These are phyloP conservation scores for Vinca major DNA, from an alignment of 305 asterid species.

Conservation along the genomic window DNA sequence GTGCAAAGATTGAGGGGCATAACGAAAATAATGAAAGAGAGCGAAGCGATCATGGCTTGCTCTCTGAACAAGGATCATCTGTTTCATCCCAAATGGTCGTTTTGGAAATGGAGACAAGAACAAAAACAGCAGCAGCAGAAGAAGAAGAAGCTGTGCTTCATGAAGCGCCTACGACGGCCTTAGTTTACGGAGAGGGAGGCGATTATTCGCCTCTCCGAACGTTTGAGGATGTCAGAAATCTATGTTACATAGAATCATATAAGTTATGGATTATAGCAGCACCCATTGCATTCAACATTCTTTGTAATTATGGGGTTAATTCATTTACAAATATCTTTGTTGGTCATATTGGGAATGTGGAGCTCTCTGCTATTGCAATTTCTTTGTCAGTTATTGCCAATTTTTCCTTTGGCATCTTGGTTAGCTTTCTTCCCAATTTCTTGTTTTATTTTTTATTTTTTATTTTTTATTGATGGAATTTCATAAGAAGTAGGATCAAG, in stretches of 20 bases:
- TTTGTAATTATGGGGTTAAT: conserved; percentile 81
- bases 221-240: conserved; percentile 32
- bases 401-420: conserved; percentile 90
- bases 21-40: conserved; percentile 42
- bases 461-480: too few species aligned
- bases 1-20: conserved; percentile 45
- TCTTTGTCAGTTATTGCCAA: conserved; percentile 81
- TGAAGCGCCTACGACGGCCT: conserved; percentile 57
- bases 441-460: too few species aligned
- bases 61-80: conserved; percentile 39
- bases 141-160: conserved; percentile 38
- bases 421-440: conserved; percentile 24
- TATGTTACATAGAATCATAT: conserved; percentile 43
- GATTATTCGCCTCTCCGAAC: conserved; percentile 45
- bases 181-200: conserved; percentile 39
- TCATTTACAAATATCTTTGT: conserved; percentile 79
- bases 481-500: too few species aligned
- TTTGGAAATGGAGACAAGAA: conserved; percentile 42
- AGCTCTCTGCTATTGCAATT: conserved; percentile 83
- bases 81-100: conserved; percentile 18
- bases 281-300: conserved; percentile 85
- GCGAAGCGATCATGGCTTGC: conserved; percentile 40
- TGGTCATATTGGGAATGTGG: conserved; percentile 85
- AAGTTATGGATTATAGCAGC: conserved; percentile 81
- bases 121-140: not conserved